phyloP scores from a whole-genome alignment of 306 rosid species.

The Fragaria ananassa region DNA sequence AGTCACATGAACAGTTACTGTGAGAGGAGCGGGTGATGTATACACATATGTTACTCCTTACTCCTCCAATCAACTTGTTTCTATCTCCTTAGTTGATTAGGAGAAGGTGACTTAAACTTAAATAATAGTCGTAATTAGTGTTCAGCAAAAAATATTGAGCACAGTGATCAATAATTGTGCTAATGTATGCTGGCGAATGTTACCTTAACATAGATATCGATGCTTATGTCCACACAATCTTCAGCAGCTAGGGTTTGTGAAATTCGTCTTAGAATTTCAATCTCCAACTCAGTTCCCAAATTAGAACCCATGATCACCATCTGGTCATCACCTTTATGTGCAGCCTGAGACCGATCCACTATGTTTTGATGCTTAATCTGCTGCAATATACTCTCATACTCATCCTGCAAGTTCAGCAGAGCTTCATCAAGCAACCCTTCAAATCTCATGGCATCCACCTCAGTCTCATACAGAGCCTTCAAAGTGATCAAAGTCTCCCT shows the following conservation, averaged over 20 bases:
- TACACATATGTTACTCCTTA: neutral
- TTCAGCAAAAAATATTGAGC: neutral
- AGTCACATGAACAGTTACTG: neutral
- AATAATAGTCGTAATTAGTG: neutral
- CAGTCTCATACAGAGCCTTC: slow-evolving; percentile 66
- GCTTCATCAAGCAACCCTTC: slow-evolving; percentile 81
- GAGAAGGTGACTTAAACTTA: neutral
- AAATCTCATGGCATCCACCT: slow-evolving; percentile 72
- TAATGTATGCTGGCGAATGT: neutral
- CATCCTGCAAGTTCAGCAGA: slow-evolving; percentile 70
- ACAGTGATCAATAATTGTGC: neutral
- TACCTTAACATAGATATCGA: slow-evolving; percentile 82
- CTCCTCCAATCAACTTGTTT: neutral
- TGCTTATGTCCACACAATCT: slow-evolving; percentile 89
- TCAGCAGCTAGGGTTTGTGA: slow-evolving; percentile 56
- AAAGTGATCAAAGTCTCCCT: slow-evolving; percentile 65
- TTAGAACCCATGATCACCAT: slow-evolving; percentile 22
- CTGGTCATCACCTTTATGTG: neutral
- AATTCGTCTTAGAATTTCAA: slow-evolving; percentile 53
- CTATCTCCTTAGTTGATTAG: neutral
- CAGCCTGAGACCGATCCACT: slow-evolving; percentile 4
- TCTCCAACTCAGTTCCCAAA: slow-evolving; percentile 55
- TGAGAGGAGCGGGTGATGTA: neutral
- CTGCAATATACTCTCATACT: slow-evolving; percentile 53
- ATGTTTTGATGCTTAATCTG: slow-evolving; percentile 48